Evolutionary conservation across 139 green algal species (phyloP).

Genomic region (Coelastrella sp.): DNA sequence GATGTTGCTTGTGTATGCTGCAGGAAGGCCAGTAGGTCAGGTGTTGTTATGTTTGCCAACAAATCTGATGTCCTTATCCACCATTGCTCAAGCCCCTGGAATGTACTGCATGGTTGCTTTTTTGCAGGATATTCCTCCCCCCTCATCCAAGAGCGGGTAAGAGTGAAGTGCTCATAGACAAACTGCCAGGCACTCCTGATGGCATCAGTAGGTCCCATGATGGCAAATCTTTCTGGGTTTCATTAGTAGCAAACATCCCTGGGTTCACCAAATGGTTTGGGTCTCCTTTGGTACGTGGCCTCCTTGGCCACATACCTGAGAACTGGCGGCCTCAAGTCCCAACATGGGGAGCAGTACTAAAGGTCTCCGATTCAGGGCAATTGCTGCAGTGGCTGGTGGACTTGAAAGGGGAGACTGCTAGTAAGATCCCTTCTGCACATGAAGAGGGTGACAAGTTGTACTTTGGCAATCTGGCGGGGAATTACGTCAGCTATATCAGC

Average conservation of each 20-base stretch:
- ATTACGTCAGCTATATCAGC: slow-evolving; percentile 42
- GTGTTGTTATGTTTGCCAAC: neutral
- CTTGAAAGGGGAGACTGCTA: neutral
- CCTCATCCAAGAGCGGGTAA: slow-evolving; percentile 54
- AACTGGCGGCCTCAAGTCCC: slow-evolving; percentile 36
- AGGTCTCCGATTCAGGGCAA: slow-evolving; percentile 6
- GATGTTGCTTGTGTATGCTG: too few relatives aligned
- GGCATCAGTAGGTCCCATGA: slow-evolving; percentile 54
- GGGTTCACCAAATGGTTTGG: slow-evolving; percentile 48
- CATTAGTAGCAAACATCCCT: slow-evolving; percentile 46
- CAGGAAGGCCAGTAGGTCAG: too few relatives aligned
- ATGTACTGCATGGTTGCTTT: too few relatives aligned
- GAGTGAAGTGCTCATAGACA: slow-evolving; percentile 55
- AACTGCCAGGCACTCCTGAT: slow-evolving; percentile 70
- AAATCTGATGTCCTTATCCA: too few relatives aligned
- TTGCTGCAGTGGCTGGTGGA: slow-evolving; percentile 35
- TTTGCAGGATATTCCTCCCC: slow-evolving; percentile 25
- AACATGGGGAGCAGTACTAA: slow-evolving; percentile 37
- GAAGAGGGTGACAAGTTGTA: slow-evolving; percentile 1
- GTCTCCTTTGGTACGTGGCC: slow-evolving; percentile 6
- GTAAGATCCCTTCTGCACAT: slow-evolving; percentile 33
- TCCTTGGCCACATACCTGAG: slow-evolving; percentile 51
- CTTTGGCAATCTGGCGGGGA: slow-evolving; percentile 23
- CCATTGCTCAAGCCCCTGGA: too few relatives aligned
- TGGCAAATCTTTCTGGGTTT: slow-evolving; percentile 66